These are phyloP conservation scores for Cochlearia excelsa DNA, from an alignment of 345 rosid genomes.

Conservation along the genomic window DNA sequence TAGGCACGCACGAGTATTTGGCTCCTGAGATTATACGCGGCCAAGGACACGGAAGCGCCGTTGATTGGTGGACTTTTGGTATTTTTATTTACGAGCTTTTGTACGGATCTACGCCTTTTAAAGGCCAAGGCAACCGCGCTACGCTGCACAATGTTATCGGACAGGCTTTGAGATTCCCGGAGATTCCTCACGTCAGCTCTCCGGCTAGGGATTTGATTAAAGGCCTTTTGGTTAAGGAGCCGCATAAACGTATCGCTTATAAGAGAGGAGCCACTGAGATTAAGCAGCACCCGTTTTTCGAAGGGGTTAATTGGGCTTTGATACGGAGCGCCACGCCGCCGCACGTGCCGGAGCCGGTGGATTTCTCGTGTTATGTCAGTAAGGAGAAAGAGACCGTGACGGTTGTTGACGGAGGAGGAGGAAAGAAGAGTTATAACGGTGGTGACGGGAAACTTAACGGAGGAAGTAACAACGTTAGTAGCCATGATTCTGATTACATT, in stretches of 20 bases:
- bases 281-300: constrained; percentile 85
- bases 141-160: constrained; percentile 86
- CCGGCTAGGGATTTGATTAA: constrained; percentile 73
- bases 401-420: constrained; percentile 18
- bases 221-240: constrained; percentile 76
- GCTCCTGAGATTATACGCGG: constrained; percentile 92
- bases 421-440: constrained; percentile 26
- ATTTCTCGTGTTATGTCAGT: constrained; percentile 50
- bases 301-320: constrained; percentile 88
- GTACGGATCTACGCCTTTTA: constrained; percentile 84
- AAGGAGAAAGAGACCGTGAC: constrained; percentile 45
- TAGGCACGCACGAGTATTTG: constrained; percentile 87
- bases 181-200: constrained; percentile 58
- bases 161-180: constrained; percentile 79
- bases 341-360: constrained; percentile 71
- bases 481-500: constrained; percentile 46
- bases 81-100: constrained; percentile 81
- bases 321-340: constrained; percentile 86
- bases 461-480: constrained; percentile 1
- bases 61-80: constrained; percentile 96
- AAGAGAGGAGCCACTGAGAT: constrained; percentile 91
- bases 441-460: constrained; percentile 23
- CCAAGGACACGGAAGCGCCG: constrained; percentile 97
- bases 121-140: constrained; percentile 85
- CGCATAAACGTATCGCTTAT: constrained; percentile 73